A percentile compares a stretch with the other conserved stretches of the same genome.
Conservation (phyloP, 352 stramenopile genomes). For the Globisporangium radiosum region DNA sequence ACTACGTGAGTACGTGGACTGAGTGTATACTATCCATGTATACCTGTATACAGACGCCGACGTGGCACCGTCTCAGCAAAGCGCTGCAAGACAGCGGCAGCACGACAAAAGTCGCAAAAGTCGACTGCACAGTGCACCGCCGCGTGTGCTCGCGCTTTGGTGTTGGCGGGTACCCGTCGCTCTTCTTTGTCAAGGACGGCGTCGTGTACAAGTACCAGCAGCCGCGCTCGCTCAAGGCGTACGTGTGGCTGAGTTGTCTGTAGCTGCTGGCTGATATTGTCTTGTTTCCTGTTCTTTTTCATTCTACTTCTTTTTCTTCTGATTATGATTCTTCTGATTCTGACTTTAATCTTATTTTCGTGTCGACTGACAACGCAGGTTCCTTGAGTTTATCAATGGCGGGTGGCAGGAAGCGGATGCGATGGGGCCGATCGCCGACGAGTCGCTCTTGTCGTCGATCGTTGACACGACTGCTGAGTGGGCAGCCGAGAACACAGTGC, state of each 20-base stretch:
- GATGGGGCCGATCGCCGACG: constrained; percentile 51
- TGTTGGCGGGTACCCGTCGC: constrained; percentile 70
- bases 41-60: constrained; percentile 19
- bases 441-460: constrained; percentile 54
- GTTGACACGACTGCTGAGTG: constrained; percentile 60
- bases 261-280: not conserved
- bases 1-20: not conserved
- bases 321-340: too few species aligned
- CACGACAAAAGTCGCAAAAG: constrained; percentile 50
- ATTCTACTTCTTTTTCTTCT: not conserved
- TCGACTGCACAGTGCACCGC: constrained; percentile 70
- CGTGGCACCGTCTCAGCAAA: constrained; percentile 76
- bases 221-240: constrained; percentile 52
- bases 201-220: constrained; percentile 78
- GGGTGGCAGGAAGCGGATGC: constrained; percentile 47
- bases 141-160: constrained; percentile 80
- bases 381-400: constrained; percentile 55
- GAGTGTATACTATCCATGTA: not conserved
- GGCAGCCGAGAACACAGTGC: constrained; percentile 62
- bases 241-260: not conserved
- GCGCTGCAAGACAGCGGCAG: constrained; percentile 55
- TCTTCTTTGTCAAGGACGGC: constrained; percentile 71
- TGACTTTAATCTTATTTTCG: not conserved
- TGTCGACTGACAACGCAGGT: constrained; percentile 4
- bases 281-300: not conserved